These are phyloP conservation scores for Luvunga scandens DNA, from an alignment of 345 rosid genomes.

Conservation along the genomic window DNA sequence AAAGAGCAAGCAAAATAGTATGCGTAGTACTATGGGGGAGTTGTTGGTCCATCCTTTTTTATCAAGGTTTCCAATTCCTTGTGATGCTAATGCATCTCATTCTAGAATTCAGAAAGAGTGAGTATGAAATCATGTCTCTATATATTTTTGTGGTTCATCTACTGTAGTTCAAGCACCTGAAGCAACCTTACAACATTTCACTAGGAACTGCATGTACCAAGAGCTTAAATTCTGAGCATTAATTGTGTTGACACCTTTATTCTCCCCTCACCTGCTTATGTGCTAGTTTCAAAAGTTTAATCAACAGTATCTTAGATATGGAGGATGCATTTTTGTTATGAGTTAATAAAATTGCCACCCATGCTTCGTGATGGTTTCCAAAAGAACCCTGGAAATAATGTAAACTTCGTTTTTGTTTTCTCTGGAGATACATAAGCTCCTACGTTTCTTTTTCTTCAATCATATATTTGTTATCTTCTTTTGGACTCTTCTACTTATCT, in stretches of 20 bases:
- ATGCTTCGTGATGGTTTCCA: neutral
- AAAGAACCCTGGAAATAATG: neutral
- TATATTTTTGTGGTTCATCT: neutral
- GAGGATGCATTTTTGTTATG: neutral
- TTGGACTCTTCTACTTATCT: constrained; percentile 16
- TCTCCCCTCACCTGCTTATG: neutral
- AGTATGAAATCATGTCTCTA: constrained; percentile 32
- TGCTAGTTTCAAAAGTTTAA: neutral
- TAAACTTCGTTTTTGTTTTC: neutral
- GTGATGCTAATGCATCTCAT: constrained; percentile 42
- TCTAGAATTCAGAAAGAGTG: constrained; percentile 50
- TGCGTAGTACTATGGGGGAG: constrained; percentile 63
- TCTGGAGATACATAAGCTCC: neutral
- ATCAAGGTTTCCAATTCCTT: constrained; percentile 66
- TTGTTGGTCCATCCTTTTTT: constrained; percentile 83
- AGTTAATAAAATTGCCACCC: neutral
- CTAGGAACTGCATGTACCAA: neutral
- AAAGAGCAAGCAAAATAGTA: constrained; percentile 52
- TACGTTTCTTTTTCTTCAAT: neutral
- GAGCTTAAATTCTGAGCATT: neutral
- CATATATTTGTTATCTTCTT: constrained; percentile 1
- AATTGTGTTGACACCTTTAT: neutral
- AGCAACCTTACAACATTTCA: neutral
- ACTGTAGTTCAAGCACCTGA: neutral
- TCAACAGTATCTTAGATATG: neutral